These are phyloP conservation scores for Phytophthora tentaculata DNA, from an alignment of 352 stramenopile genomes.

Conservation along the genomic window DNA sequence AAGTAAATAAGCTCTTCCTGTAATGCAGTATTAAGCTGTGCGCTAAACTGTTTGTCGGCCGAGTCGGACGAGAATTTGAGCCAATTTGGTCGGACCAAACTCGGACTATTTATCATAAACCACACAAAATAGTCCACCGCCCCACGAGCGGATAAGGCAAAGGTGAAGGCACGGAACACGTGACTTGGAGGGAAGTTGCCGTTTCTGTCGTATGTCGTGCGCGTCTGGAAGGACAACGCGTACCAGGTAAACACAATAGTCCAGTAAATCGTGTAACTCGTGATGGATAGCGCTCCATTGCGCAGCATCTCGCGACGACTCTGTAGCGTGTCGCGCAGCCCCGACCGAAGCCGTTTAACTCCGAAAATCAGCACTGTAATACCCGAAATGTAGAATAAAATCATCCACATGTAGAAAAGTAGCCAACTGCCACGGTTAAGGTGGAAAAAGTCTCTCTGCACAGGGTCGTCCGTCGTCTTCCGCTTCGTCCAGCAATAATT, in stretches of 20 bases:
- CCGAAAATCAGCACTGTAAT: slow-evolving; percentile 74
- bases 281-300: slow-evolving; percentile 80
- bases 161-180: slow-evolving; percentile 74
- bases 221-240: slow-evolving; percentile 71
- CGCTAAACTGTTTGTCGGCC: slow-evolving; percentile 82
- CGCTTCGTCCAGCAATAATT: slow-evolving; percentile 85
- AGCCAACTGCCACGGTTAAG: slow-evolving; percentile 80
- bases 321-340: slow-evolving; percentile 75
- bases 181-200: slow-evolving; percentile 49
- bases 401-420: slow-evolving; percentile 88
- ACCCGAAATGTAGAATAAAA: slow-evolving; percentile 81
- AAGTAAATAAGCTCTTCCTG: slow-evolving; percentile 91
- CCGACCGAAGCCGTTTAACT: slow-evolving; percentile 68
- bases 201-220: slow-evolving; percentile 48
- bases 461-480: slow-evolving; percentile 31
- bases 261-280: slow-evolving; percentile 86
- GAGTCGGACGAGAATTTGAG: slow-evolving; percentile 80
- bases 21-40: slow-evolving; percentile 88
- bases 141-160: slow-evolving; percentile 69
- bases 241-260: slow-evolving; percentile 86
- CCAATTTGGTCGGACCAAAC: slow-evolving; percentile 63
- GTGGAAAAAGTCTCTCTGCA: slow-evolving; percentile 67
- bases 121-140: slow-evolving; percentile 84
- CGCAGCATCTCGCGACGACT: slow-evolving; percentile 81
- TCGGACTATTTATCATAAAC: slow-evolving; percentile 86